These are phyloP conservation scores for Pyrenophora teres DNA, from an alignment of 2,329 filamentous ascomycete genomes.

Conservation along the genomic window DNA sequence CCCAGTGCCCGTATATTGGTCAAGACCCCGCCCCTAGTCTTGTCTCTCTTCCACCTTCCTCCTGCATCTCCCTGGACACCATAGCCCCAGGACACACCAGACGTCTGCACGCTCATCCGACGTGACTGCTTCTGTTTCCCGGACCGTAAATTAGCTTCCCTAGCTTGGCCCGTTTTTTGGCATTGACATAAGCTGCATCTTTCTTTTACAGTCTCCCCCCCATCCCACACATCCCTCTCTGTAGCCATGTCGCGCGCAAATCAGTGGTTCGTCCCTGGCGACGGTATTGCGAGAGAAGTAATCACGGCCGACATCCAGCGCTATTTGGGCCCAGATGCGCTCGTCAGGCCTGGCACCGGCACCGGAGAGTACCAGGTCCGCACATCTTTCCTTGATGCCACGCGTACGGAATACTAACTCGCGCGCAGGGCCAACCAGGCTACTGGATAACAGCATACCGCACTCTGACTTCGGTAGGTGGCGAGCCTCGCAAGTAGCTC, in stretches of 20 bases:
- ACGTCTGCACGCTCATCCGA: slow-evolving; percentile 32
- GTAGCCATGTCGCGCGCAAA: slow-evolving; percentile 44
- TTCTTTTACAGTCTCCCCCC: slow-evolving; percentile 34
- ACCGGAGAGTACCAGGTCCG: slow-evolving; percentile 53
- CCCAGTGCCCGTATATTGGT: slow-evolving; percentile 48
- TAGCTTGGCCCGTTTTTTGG: slow-evolving; percentile 40
- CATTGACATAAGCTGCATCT: slow-evolving; percentile 47
- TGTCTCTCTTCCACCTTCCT: slow-evolving; percentile 30
- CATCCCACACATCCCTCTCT: slow-evolving; percentile 16
- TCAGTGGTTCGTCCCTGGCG: slow-evolving; percentile 57
- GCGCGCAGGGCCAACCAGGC: slow-evolving; percentile 49
- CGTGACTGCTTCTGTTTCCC: slow-evolving; percentile 22
- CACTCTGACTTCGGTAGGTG: slow-evolving; percentile 55
- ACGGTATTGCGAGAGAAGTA: slow-evolving; percentile 58
- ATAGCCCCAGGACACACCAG: slow-evolving; percentile 30
- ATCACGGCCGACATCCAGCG: slow-evolving; percentile 59
- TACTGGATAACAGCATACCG: slow-evolving; percentile 59
- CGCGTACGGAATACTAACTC: slow-evolving; percentile 8
- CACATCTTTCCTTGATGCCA: slow-evolving; percentile 25
- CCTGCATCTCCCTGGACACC: slow-evolving; percentile 34
- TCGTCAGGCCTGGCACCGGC: slow-evolving; percentile 54
- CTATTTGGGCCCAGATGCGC: slow-evolving; percentile 57
- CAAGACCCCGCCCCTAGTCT: slow-evolving; percentile 29
- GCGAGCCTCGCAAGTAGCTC: not conserved
- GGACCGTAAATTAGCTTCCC: slow-evolving; percentile 34